Evolutionary conservation across 2,329 filamentous ascomycete species (phyloP), one percentile per base, ranked within the genome.

Genomic region (Colletotrichum sp.): DNA sequence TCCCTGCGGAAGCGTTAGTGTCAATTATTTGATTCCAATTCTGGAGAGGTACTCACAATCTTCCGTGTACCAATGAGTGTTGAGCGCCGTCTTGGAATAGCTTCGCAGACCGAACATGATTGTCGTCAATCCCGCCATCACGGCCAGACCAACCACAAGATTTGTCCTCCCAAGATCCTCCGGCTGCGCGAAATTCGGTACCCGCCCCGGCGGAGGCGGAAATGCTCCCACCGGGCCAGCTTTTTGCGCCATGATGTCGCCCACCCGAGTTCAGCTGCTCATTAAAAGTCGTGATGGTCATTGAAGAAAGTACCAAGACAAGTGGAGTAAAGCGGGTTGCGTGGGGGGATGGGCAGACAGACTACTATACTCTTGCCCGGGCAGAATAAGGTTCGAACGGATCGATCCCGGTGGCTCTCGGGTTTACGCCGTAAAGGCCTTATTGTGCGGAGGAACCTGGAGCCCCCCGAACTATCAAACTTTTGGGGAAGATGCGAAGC

Each of bases 171-270:
- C 57, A 3, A 61, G 32, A 21, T 75, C 75, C 5, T 65, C 32
- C 18, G 76, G 78, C 24, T 78, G 63, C 1, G 77, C 59, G 26
- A 80, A 76, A 71, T 79, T 66, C 8, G 77, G 75, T 12, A 68
- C 70, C 21, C 74, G 68, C 21, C 78, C 79, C 12, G 75, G 77
- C 18, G 78, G 78, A 8, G 79, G 78, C 8, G 78, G 77, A 16
- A 69, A 69, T 3, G 67, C 67, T 16, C 67, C 67, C 34, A 68
- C 66, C 8, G 55, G 55, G 34, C 67, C 55, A 36, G 66, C 30
- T 43, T 61, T 55, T 21, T 69, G 52, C 13, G 67, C 67, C 67
- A 69, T 69, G 8, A n/a, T 60, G 52, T 30, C 55, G 24, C 24
- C 18, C 28, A 2, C 39, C 30, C 6, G 14, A 24, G 5, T 9